Evolutionary conservation across 306 rosid species (phyloP).

Genomic region (Vachellia pachyceras): DNA sequence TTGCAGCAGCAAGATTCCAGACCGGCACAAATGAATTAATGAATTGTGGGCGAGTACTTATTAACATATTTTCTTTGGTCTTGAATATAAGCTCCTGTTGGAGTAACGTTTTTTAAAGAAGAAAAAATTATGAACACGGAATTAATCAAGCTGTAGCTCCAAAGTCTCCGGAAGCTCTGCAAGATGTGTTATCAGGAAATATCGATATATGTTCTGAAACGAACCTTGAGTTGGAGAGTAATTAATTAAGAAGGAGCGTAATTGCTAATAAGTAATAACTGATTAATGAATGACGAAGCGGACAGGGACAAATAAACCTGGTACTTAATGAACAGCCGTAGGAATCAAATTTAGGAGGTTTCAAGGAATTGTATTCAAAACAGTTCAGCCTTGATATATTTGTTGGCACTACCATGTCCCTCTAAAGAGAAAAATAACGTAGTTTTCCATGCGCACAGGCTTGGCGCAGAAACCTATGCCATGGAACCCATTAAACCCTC

Average conservation of each 20-base stretch:
- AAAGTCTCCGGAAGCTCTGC: neutral
- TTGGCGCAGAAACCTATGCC: slow-evolving; percentile 39
- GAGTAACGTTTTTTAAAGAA: too few species aligned
- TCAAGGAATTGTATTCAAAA: slow-evolving; percentile 29
- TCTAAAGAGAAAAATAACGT: slow-evolving; percentile 37
- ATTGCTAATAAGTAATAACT: neutral
- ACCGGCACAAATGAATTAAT: slow-evolving; percentile 1
- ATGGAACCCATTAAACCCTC: slow-evolving; percentile 22
- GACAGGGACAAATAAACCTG: slow-evolving; percentile 24
- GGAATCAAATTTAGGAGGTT: slow-evolving; percentile 36
- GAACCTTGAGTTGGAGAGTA: neutral
- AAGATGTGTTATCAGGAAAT: neutral
- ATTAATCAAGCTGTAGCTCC: slow-evolving; percentile 1
- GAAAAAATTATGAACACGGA: neutral
- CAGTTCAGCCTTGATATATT: neutral
- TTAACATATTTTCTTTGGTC: neutral
- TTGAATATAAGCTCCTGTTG: too few species aligned
- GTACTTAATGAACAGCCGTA: neutral
- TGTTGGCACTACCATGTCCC: slow-evolving; percentile 22
- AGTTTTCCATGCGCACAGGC: slow-evolving; percentile 29
- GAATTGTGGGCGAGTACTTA: neutral
- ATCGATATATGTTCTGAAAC: too few species aligned
- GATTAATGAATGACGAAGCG: neutral
- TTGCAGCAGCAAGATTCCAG: neutral
- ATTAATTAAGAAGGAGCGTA: neutral